These are phyloP conservation scores for Jasminum sambac DNA, from an alignment of 257 asterid species.

Conservation along the genomic window DNA sequence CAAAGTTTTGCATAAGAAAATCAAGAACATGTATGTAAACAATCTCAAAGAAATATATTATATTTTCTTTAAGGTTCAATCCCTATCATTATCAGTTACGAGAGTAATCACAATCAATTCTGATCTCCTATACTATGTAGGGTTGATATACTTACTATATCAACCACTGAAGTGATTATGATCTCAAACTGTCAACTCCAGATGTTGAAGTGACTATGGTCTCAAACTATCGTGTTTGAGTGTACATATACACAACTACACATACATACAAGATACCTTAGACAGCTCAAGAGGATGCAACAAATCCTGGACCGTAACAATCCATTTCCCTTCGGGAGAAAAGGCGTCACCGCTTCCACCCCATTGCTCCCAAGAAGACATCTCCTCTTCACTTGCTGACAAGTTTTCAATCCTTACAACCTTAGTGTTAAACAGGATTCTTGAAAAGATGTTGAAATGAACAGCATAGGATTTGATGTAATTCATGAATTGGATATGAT, in stretches of 20 bases:
- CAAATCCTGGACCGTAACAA: conserved; percentile 39
- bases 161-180: too few relatives aligned
- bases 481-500: conserved; percentile 50
- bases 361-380: conserved; percentile 37
- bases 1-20: background rate
- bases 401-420: conserved; percentile 41
- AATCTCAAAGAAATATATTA: background rate
- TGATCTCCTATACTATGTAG: too few relatives aligned
- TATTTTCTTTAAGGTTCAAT: too few relatives aligned
- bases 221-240: too few relatives aligned
- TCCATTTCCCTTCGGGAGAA: conserved; percentile 47
- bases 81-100: too few relatives aligned
- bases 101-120: too few relatives aligned
- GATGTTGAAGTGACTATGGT: too few relatives aligned
- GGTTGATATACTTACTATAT: too few relatives aligned
- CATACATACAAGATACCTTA: conserved; percentile 26
- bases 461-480: conserved; percentile 50
- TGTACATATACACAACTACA: background rate
- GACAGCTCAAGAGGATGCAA: conserved; percentile 28
- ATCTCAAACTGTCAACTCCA: too few relatives aligned
- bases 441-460: conserved; percentile 34
- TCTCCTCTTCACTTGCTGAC: conserved; percentile 9
- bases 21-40: background rate
- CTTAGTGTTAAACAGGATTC: conserved; percentile 36
- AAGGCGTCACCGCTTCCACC: conserved; percentile 50